A percentile compares a stretch with the other conserved stretches of the same genome.
Conservation (phyloP, 192 early-diverging fungal genomes). For the Coemansia sp. region DNA sequence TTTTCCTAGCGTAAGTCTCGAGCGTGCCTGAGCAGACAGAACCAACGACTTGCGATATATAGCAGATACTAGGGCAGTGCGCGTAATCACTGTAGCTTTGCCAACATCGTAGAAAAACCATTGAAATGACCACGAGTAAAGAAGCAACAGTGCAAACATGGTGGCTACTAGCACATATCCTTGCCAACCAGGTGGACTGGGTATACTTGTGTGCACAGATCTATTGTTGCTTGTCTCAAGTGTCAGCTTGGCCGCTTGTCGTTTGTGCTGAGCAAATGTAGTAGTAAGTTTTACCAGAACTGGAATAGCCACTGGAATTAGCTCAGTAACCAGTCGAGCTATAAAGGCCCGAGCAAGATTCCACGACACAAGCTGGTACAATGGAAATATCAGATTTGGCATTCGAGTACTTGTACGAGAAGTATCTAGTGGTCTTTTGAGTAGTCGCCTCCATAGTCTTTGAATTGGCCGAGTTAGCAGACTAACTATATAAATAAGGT, state of each 20-base stretch:
- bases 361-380: conserved; percentile 29
- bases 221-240: neutral
- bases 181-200: conserved; percentile 41
- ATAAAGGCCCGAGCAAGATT: conserved; percentile 25
- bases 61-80: conserved; percentile 54
- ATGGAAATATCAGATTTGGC: neutral
- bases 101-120: conserved; percentile 50
- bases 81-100: conserved; percentile 33
- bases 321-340: conserved; percentile 36
- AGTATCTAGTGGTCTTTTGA: neutral
- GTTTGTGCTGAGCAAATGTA: conserved; percentile 42
- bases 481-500: neutral
- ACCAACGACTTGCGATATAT: conserved; percentile 60
- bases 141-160: conserved; percentile 48
- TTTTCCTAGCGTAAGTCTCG: conserved; percentile 33
- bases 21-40: conserved; percentile 50
- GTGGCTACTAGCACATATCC: conserved; percentile 44
- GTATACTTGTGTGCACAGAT: neutral
- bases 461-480: neutral
- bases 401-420: neutral
- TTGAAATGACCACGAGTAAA: conserved; percentile 52
- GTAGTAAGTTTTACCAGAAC: conserved; percentile 41
- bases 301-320: conserved; percentile 42
- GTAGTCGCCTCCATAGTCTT: neutral
- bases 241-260: conserved; percentile 19